phyloP scores from a whole-genome alignment of 2,329 filamentous ascomycete species.

The Tolypocladium pustulatum region DNA sequence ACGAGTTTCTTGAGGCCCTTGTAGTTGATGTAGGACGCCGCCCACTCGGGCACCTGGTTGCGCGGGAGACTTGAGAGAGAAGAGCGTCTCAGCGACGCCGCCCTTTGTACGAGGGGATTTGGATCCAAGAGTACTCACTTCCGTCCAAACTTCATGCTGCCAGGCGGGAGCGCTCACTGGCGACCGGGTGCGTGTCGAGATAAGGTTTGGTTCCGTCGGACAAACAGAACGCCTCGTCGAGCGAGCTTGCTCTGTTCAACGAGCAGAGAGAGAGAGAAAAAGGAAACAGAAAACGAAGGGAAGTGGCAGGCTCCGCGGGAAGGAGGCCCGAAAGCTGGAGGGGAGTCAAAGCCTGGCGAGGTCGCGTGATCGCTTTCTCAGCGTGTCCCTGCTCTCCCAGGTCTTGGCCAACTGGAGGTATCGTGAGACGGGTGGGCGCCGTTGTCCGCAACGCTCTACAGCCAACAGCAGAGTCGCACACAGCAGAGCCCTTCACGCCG shows the following conservation, averaged over 20 bases:
- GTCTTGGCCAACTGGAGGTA: constrained; percentile 2
- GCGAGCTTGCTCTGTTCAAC: background rate
- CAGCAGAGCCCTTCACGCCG: background rate
- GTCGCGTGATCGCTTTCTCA: constrained; percentile 8
- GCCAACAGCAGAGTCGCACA: background rate
- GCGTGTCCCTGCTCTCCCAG: background rate
- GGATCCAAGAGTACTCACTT: constrained; percentile 32
- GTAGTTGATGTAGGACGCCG: constrained; percentile 76
- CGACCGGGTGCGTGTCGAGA: background rate
- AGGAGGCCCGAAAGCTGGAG: background rate
- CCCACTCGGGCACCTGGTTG: constrained; percentile 83
- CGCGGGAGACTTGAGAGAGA: constrained; percentile 48
- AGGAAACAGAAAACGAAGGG: background rate
- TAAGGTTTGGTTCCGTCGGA: background rate
- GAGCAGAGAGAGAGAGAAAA: background rate
- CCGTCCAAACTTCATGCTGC: constrained; percentile 51
- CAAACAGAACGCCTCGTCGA: background rate
- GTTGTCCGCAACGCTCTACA: background rate
- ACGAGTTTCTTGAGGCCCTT: constrained; percentile 92
- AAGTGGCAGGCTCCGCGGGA: background rate
- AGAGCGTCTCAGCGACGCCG: constrained; percentile 7
- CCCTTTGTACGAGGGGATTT: background rate
- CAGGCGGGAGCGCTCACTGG: background rate
- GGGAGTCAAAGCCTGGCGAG: constrained; percentile 1
- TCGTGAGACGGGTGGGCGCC: constrained; percentile 5